These are phyloP conservation scores for Adiantum capillusveneris DNA, from an alignment of 75 land plant species.

Conservation along the genomic window DNA sequence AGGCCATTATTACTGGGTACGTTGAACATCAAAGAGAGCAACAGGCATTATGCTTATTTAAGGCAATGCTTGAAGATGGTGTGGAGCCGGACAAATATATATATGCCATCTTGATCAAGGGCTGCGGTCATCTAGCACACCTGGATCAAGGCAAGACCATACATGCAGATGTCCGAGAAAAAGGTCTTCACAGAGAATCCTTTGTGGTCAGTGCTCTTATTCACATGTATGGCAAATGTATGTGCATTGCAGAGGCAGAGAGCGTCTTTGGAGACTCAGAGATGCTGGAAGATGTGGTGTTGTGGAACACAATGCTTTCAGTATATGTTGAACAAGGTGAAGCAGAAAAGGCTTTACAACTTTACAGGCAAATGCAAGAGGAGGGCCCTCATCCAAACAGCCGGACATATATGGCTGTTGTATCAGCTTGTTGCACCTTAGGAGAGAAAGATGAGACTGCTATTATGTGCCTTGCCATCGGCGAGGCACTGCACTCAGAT, in stretches of 20 bases:
- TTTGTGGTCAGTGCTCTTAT: not conserved
- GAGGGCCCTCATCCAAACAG: slow-evolving; percentile 5
- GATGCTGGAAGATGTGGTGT: not conserved
- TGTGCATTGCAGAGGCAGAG: not conserved
- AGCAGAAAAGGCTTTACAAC: not conserved
- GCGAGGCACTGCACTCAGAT: slow-evolving; percentile 10
- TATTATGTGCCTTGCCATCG: not conserved
- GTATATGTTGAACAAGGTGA: slow-evolving; percentile 2
- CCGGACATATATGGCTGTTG: not conserved
- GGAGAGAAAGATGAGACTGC: not conserved
- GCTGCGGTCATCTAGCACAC: not conserved
- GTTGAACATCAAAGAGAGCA: not conserved
- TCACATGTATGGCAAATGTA: slow-evolving; percentile 2
- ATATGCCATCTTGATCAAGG: not conserved
- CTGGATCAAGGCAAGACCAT: slow-evolving; percentile 3
- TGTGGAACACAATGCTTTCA: slow-evolving; percentile 8
- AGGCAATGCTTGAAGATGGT: not conserved
- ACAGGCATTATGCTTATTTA: not conserved
- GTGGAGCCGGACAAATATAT: not conserved
- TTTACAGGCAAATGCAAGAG: slow-evolving; percentile 1
- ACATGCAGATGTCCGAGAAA: not conserved
- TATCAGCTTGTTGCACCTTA: not conserved
- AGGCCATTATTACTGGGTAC: slow-evolving; percentile 2
- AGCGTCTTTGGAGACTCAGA: not conserved
- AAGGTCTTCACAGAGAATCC: not conserved